Percentiles rank a stretch among this genome's conserved stretches.
These are phyloP conservation scores for Lindgomyces ingoldianus DNA, from an alignment of 495 filamentous ascomycete species.

Conservation along the genomic window DNA sequence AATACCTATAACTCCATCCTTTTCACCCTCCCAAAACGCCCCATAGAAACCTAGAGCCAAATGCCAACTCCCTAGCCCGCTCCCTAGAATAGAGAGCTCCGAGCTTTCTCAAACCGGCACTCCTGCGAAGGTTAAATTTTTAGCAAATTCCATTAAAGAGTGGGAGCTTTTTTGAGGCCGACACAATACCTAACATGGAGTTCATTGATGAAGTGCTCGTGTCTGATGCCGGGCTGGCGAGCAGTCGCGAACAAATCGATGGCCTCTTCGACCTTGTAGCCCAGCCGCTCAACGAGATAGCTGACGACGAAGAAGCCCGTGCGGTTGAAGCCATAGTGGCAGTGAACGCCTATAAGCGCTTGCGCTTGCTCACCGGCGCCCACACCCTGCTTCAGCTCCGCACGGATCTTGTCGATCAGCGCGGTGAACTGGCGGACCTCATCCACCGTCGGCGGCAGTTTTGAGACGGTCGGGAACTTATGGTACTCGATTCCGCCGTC, in stretches of 20 bases:
- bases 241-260: constrained; percentile 74
- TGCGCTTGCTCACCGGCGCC: constrained; percentile 24
- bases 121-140: background rate
- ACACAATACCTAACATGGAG: constrained; percentile 72
- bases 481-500: constrained; percentile 72
- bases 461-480: constrained; percentile 89
- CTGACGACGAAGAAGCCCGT: constrained; percentile 90
- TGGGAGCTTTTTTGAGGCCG: constrained; percentile 23
- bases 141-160: background rate
- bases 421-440: constrained; percentile 77
- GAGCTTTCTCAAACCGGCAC: background rate
- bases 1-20: too few relatives aligned
- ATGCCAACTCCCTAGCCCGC: too few relatives aligned
- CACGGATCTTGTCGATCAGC: constrained; percentile 69
- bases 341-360: constrained; percentile 76
- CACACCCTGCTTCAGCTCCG: constrained; percentile 38
- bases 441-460: constrained; percentile 77
- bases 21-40: too few relatives aligned
- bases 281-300: constrained; percentile 81
- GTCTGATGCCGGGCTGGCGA: constrained; percentile 81
- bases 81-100: too few relatives aligned
- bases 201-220: constrained; percentile 85
- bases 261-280: constrained; percentile 71
- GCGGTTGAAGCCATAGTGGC: constrained; percentile 92
- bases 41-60: too few relatives aligned